Conservation (phyloP, 202 grass and related monocot species). For the Bolboschoenoplectus hybrid region DNA sequence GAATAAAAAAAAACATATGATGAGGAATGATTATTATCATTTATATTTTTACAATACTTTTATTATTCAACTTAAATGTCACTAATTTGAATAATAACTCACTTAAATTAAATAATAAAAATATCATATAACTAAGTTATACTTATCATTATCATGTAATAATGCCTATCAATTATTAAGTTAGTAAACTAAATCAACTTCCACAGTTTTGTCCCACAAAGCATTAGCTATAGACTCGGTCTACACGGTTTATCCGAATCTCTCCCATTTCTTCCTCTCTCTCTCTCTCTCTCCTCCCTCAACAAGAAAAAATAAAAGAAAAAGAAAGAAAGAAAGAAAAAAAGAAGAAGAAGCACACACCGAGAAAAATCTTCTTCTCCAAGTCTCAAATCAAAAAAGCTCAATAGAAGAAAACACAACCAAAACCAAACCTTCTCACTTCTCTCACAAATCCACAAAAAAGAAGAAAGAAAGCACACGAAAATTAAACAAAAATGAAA, state of each 20-base stretch:
- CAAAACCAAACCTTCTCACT: slow-evolving; percentile 17
- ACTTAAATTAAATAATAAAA: too few species aligned
- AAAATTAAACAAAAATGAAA: neutral
- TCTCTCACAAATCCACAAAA: neutral
- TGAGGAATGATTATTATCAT: too few species aligned
- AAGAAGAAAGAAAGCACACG: neutral
- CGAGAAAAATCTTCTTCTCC: neutral
- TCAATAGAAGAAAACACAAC: neutral
- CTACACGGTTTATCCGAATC: neutral
- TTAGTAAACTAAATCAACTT: neutral
- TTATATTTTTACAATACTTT: too few species aligned
- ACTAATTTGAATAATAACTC: too few species aligned
- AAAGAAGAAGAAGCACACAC: neutral
- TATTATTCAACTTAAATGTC: too few species aligned
- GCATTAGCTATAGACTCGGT: slow-evolving; percentile 14
- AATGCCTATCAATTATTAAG: too few species aligned
- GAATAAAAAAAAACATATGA: too few species aligned
- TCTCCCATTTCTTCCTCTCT: neutral
- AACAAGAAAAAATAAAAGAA: neutral
- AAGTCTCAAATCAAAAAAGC: neutral
- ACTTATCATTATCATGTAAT: too few species aligned
- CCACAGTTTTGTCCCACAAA: slow-evolving; percentile 4
- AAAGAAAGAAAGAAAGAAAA: neutral
- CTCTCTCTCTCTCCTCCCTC: too few species aligned
- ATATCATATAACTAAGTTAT: too few species aligned